phyloP scores from a whole-genome alignment of 208 protist species.

The Leishmania tarentolae region DNA sequence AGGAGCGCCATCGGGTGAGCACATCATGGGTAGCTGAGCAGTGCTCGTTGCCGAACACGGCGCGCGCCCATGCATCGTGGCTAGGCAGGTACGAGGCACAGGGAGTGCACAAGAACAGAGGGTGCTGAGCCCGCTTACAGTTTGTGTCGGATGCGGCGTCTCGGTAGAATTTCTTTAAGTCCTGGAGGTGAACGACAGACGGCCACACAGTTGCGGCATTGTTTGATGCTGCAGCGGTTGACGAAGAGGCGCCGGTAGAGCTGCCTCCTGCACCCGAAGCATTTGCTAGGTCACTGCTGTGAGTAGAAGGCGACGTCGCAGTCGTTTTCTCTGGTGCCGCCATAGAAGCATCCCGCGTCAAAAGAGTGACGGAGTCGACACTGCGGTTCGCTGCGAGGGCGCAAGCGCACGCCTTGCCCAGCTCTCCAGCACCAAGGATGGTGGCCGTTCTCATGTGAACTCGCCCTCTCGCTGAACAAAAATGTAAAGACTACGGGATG shows the following conservation, averaged over 20 bases:
- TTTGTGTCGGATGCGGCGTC: not conserved
- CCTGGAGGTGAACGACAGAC: not conserved
- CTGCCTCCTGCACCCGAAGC: not conserved
- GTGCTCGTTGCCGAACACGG: constrained; percentile 12
- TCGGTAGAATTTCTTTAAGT: not conserved
- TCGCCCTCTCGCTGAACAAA: not conserved
- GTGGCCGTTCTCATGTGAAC: constrained; percentile 22
- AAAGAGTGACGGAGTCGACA: constrained; percentile 21
- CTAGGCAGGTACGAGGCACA: constrained; percentile 18
- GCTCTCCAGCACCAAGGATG: constrained; percentile 72
- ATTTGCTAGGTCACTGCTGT: not conserved
- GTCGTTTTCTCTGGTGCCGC: not conserved
- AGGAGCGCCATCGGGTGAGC: constrained; percentile 26
- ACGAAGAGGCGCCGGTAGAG: not conserved
- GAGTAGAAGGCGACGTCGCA: not conserved
- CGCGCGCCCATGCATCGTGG: constrained; percentile 20
- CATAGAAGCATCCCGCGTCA: constrained; percentile 22
- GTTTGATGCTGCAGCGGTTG: not conserved
- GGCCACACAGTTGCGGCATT: not conserved
- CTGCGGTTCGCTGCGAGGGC: constrained; percentile 42
- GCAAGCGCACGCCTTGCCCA: constrained; percentile 71
- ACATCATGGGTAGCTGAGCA: constrained; percentile 18
- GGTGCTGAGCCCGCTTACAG: not conserved
- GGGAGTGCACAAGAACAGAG: constrained; percentile 38
- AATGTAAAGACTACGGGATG: not conserved